These are phyloP conservation scores for Lachnellula willkommii DNA, from an alignment of 2,329 filamentous ascomycete species.

Conservation along the genomic window DNA sequence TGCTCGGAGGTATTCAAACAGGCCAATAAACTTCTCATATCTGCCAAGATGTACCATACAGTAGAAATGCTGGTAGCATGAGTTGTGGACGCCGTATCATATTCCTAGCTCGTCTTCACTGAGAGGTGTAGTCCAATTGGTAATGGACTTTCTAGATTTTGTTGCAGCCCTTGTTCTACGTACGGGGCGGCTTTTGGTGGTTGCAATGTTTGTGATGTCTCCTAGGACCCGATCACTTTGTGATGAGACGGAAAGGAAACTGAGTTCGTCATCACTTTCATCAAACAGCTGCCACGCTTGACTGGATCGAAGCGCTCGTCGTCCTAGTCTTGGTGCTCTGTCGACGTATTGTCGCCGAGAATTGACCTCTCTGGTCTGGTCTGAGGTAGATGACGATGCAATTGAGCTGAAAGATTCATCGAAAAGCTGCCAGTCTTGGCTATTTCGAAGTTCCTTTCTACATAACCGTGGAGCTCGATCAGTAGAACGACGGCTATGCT, in stretches of 20 bases:
- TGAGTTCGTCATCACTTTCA: conserved; percentile 31
- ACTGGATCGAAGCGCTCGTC: conserved; percentile 15
- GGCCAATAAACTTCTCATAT: too few relatives aligned
- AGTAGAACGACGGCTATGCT: not conserved
- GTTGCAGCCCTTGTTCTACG: conserved; percentile 1
- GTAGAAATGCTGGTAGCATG: not conserved
- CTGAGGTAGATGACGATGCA: conserved; percentile 6
- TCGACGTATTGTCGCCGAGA: conserved; percentile 11
- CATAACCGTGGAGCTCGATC: conserved; percentile 6
- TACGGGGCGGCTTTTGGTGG: conserved; percentile 1
- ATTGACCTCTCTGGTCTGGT: conserved; percentile 1
- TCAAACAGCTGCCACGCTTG: conserved; percentile 21
- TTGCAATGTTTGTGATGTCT: conserved; percentile 15
- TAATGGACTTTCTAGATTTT: conserved; percentile 1
- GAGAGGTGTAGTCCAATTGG: not conserved
- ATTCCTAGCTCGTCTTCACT: conserved; percentile 30
- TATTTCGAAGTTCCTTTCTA: conserved; percentile 7
- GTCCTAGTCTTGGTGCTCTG: conserved; percentile 16
- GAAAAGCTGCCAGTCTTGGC: conserved; percentile 10
- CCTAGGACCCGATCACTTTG: conserved; percentile 9
- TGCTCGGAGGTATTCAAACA: too few relatives aligned
- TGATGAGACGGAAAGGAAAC: conserved; percentile 20
- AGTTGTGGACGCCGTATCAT: conserved; percentile 12
- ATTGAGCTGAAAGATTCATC: conserved; percentile 11
- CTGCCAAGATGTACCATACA: not conserved